phyloP scores from a whole-genome alignment of 257 asterid species.

The Solanum pimpinellifolium region DNA sequence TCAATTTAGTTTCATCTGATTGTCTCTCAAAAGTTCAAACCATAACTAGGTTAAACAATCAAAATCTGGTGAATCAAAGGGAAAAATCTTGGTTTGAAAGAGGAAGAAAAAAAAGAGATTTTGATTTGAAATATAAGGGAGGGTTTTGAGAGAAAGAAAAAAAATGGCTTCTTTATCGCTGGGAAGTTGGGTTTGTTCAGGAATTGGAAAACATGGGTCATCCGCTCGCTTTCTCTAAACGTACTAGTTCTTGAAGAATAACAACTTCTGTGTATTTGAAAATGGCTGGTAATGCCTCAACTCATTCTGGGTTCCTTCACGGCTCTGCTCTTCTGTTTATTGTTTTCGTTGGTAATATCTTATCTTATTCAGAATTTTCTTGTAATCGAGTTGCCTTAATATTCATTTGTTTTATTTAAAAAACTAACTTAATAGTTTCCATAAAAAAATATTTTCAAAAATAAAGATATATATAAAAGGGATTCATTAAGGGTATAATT shows the following conservation, averaged over 20 bases:
- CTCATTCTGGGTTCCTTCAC: constrained; percentile 37
- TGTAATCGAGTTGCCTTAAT: not conserved
- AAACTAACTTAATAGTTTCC: not conserved
- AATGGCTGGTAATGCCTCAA: constrained; percentile 15
- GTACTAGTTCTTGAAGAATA: too few relatives aligned
- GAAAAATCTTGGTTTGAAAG: too few relatives aligned
- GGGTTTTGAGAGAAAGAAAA: not conserved
- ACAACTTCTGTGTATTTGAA: not conserved
- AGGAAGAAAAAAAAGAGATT: too few relatives aligned
- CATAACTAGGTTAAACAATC: too few relatives aligned
- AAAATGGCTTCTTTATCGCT: constrained; percentile 55
- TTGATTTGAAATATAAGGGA: not conserved
- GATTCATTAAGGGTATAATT: too few relatives aligned
- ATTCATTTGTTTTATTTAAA: not conserved
- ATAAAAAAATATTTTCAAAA: too few relatives aligned
- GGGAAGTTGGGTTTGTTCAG: constrained; percentile 17
- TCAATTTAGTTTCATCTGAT: too few relatives aligned
- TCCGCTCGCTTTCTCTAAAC: constrained; percentile 44
- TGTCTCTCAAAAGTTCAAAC: too few relatives aligned
- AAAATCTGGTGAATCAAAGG: too few relatives aligned
- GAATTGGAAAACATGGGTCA: constrained; percentile 13
- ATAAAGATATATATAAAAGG: too few relatives aligned
- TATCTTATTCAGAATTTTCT: not conserved
- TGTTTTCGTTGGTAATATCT: not conserved
- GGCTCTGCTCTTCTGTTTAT: constrained; percentile 29